A percentile compares a stretch with the other conserved stretches of the same genome.
Evolutionary conservation across 148 eudicot species (phyloP).

Genomic region (Fagopyrum tataricum): DNA sequence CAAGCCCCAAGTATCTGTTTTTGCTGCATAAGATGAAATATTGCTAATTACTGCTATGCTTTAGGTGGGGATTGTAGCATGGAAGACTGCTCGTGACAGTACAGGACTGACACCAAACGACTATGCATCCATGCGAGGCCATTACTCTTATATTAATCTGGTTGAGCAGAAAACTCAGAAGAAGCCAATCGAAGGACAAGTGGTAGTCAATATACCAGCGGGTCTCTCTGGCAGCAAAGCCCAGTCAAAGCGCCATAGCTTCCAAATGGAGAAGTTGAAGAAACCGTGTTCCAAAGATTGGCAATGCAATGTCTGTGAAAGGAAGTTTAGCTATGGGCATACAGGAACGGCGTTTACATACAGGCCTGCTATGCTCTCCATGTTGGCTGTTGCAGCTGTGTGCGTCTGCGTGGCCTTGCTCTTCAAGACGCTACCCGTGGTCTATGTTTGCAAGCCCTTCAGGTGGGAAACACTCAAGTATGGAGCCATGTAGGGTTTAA

Average conservation of each 20-base stretch:
- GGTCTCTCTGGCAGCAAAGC: slow-evolving; percentile 19
- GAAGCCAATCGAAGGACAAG: slow-evolving; percentile 42
- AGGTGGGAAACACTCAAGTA: slow-evolving; percentile 71
- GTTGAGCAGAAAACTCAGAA: slow-evolving; percentile 46
- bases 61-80: slow-evolving; percentile 83
- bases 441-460: slow-evolving; percentile 58
- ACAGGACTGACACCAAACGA: slow-evolving; percentile 78
- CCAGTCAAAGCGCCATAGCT: slow-evolving; percentile 37
- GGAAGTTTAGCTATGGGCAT: slow-evolving; percentile 31
- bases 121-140: slow-evolving; percentile 69
- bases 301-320: slow-evolving; percentile 50
- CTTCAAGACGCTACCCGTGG: slow-evolving; percentile 80
- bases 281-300: not conserved
- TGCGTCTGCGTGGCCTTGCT: slow-evolving; percentile 86
- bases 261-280: slow-evolving; percentile 34
- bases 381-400: slow-evolving; percentile 81
- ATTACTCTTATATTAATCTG: slow-evolving; percentile 48
- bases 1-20: too few relatives aligned
- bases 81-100: slow-evolving; percentile 63
- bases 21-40: not conserved
- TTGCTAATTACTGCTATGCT: not conserved
- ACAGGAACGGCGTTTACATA: slow-evolving; percentile 36
- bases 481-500: slow-evolving; percentile 44
- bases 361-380: slow-evolving; percentile 74
- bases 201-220: slow-evolving; percentile 51